Percentiles rank a stretch among this genome's conserved stretches.
phyloP scores from a whole-genome alignment of 129 eudicot species.

The Flaveria robusta region DNA sequence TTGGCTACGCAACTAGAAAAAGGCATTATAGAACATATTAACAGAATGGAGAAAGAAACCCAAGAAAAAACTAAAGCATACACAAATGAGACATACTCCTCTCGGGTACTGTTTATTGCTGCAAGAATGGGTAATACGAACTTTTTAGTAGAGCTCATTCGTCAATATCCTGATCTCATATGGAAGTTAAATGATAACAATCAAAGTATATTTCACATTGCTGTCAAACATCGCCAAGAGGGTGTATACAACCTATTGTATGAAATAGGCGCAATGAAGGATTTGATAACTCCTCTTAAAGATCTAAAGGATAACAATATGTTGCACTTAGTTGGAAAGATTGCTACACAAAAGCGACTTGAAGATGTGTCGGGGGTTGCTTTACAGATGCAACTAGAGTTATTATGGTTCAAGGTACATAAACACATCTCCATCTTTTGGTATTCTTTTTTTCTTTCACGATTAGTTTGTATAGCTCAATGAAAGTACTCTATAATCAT shows the following conservation, averaged over 20 bases:
- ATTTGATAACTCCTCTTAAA: slow-evolving; percentile 7
- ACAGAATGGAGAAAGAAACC: not conserved
- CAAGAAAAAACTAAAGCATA: not conserved
- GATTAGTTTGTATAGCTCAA: not conserved
- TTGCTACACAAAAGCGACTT: not conserved
- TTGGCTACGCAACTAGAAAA: not conserved
- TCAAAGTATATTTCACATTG: slow-evolving; percentile 11
- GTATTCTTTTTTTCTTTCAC: not conserved
- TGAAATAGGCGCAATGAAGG: slow-evolving; percentile 14
- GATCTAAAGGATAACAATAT: not conserved
- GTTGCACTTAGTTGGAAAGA: slow-evolving; percentile 5
- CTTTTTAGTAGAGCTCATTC: slow-evolving; percentile 8
- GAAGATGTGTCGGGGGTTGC: slow-evolving; percentile 17
- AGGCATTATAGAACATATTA: not conserved
- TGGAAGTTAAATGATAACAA: slow-evolving; percentile 12
- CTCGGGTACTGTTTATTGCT: slow-evolving; percentile 8
- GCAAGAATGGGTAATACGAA: slow-evolving; percentile 8
- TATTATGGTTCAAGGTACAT: slow-evolving; percentile 5
- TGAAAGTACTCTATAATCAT: not conserved
- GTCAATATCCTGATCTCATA: slow-evolving; percentile 8
- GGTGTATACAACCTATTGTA: slow-evolving; percentile 4
- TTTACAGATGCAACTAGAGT: slow-evolving; percentile 10
- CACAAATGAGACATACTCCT: not conserved
- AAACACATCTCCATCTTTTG: not conserved
- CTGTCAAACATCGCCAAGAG: slow-evolving; percentile 10